Evolutionary conservation across 225 moss, liverwort and hornwort genomes (phyloP), one percentile per base, ranked within the genome.

Genomic region (Neckera pumila): DNA sequence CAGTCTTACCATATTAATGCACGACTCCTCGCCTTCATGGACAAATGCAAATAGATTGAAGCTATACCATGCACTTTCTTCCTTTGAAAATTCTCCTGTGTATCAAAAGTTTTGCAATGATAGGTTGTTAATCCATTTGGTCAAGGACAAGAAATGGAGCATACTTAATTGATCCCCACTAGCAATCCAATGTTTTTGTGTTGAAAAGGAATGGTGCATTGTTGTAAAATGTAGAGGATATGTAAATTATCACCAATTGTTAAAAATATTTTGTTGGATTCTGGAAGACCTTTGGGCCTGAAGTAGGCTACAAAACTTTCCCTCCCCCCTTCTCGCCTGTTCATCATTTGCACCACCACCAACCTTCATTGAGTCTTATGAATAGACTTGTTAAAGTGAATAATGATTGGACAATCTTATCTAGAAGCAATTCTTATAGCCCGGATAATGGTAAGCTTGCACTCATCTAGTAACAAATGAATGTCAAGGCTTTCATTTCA

Each of bases 381-480:
- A 10, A 20, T 2, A 22, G 15, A 33, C 4, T 28, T 40, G 0
- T 9, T 6, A 34, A 45, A 47, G 33, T 61, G 18, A 60, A 63
- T 17, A 25, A 33, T 7, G n/a, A n/a, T n/a, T n/a, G 5, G 5
- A 47, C 16, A 11, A 26, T 27, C 9, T 28, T 53, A 34, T 53
- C 1, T 9, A 15, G 5, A 79, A 27, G 7, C 12, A 57, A 58
- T 27, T 79, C 27, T 4, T 38, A 12, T 27, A 38, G 18, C 7
- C 0, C 1, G 0, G 3, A 14, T 79, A 38, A 57, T 57, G 12
- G 3, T 58, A 10, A 17, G 3, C 5, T 38, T 15, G 58, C 15
- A 38, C 57, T 27, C 27, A 28, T 15, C 12, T 17, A n/a, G 2
- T 27, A 27, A 26, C 34, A 23, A 77, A 36, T 22, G 23, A 12